Base-by-base conservation (phyloP, 2,329 filamentous ascomycete species). In the Colletotrichum tanaceti region DNA sequence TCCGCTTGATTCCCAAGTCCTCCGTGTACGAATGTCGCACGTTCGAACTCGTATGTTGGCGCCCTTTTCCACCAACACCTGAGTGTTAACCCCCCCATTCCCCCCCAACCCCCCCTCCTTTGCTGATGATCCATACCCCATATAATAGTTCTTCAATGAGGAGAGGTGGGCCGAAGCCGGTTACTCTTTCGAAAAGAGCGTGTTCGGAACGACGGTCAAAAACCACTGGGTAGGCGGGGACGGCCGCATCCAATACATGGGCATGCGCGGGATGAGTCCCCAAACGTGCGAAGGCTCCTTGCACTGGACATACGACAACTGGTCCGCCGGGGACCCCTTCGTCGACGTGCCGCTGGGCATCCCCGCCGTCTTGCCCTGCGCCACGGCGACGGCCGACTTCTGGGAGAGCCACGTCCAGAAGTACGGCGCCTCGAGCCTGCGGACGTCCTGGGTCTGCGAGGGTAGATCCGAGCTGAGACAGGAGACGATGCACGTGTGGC, bases 91-190 rank as follows among this genome's bases (percentile, higher is more conserved):
- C n/a, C n/a, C n/a, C n/a, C n/a, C n/a, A n/a, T n/a, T n/a, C n/a
- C n/a, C n/a, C n/a, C n/a, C n/a, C n/a, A n/a, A n/a, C n/a, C n/a
- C n/a, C n/a, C n/a, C n/a, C n/a, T 24, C 9, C 32, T 6, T 24
- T 39, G 14, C 44, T 59, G 11, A 60, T 52, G 5, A 5, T 5
- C 13, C 2, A 10, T 9, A 13, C 1, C 10, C 10, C 2, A n/a
- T 22, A 7, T 28, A 68, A 7, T 28, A 68, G 65, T 68, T 64
- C n/a, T 68, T 43, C 53, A 32, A 64, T 14, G 54, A 58, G 10
- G 53, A 68, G 9, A 58, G 32, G n/a, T 64, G 60, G 60, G 53
- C 52, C 13, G 65, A 68, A 41, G 60, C 65, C 7, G 65, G 65
- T 22, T 39, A 28, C 22, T 68, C 65, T 11, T 64, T 63, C 22